Percentiles rank a stretch among this genome's conserved stretches.
Evolutionary conservation across 2,329 filamentous ascomycete genomes (phyloP).

Genomic region (Xenoacremonium recifei): DNA sequence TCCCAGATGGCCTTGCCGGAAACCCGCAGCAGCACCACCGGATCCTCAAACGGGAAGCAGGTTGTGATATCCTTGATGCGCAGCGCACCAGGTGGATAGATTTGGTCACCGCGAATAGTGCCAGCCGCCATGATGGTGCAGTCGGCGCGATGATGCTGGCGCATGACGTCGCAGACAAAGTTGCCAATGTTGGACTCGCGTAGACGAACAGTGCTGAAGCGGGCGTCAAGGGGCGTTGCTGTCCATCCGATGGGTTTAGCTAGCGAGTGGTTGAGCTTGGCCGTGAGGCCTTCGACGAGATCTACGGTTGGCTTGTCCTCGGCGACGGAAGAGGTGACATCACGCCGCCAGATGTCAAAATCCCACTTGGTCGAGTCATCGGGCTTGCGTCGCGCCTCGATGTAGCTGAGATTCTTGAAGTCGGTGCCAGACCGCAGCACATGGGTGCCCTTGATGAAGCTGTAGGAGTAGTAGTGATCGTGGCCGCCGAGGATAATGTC

Average conservation of each 20-base stretch:
- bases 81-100: slow-evolving; percentile 79
- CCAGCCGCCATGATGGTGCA: slow-evolving; percentile 83
- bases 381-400: slow-evolving; percentile 67
- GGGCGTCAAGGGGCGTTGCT: slow-evolving; percentile 75
- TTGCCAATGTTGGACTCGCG: slow-evolving; percentile 84
- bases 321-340: slow-evolving; percentile 67
- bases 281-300: slow-evolving; percentile 68
- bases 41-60: slow-evolving; percentile 91
- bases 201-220: slow-evolving; percentile 78
- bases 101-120: slow-evolving; percentile 83
- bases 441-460: slow-evolving; percentile 74
- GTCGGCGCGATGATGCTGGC: slow-evolving; percentile 76
- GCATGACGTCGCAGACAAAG: slow-evolving; percentile 90
- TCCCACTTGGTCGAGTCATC: slow-evolving; percentile 61
- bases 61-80: slow-evolving; percentile 79
- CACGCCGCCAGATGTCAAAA: slow-evolving; percentile 72
- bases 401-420: slow-evolving; percentile 88
- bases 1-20: slow-evolving; percentile 70
- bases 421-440: slow-evolving; percentile 86
- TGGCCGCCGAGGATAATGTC: slow-evolving; percentile 88
- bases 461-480: slow-evolving; percentile 85
- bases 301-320: slow-evolving; percentile 60
- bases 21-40: slow-evolving; percentile 73
- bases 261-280: slow-evolving; percentile 71
- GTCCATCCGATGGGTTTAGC: slow-evolving; percentile 85